Evolutionary conservation across 2,329 filamentous ascomycete species (phyloP).

Genomic region (Aaosphaeria pasadenensis): DNA sequence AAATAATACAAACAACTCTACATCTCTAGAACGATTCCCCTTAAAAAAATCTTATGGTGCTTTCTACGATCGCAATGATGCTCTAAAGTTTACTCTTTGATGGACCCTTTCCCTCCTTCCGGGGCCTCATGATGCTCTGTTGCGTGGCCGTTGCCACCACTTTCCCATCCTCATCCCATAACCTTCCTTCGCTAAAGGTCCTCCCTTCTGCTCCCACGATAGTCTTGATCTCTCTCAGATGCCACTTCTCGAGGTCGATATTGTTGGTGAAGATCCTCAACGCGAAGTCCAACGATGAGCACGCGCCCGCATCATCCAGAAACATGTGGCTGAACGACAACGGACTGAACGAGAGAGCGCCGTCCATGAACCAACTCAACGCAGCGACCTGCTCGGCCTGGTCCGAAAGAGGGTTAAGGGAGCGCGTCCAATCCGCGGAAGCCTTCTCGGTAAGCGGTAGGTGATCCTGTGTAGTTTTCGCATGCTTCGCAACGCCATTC

Average conservation of each 20-base stretch:
- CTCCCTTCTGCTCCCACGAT: constrained; percentile 40
- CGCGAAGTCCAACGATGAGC: constrained; percentile 51
- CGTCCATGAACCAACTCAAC: constrained; percentile 47
- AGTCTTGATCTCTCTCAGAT: constrained; percentile 43
- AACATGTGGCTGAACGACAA: constrained; percentile 43
- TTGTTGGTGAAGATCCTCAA: constrained; percentile 42
- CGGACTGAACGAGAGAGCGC: constrained; percentile 43
- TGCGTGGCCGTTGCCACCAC: constrained; percentile 51
- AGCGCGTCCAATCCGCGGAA: constrained; percentile 45
- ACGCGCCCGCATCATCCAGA: constrained; percentile 45
- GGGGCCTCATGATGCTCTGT: constrained; percentile 38
- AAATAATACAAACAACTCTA: no score
- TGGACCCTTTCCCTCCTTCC: neutral
- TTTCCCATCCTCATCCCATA: constrained; percentile 46
- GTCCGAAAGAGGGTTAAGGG: constrained; percentile 12
- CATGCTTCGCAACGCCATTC: constrained; percentile 36
- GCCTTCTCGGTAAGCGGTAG: constrained; percentile 29
- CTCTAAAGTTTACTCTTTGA: constrained; percentile 13
- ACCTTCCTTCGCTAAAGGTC: constrained; percentile 43
- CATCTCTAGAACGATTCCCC: no score
- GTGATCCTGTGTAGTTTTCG: constrained; percentile 35
- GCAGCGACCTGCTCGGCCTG: constrained; percentile 35
- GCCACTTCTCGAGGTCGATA: constrained; percentile 40
- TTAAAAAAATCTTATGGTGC: no score
- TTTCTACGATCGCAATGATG: no score